Evolutionary conservation across 495 filamentous ascomycete species (phyloP), one percentile per base, ranked within the genome.

Genomic region (Neurospora tetraspora): DNA sequence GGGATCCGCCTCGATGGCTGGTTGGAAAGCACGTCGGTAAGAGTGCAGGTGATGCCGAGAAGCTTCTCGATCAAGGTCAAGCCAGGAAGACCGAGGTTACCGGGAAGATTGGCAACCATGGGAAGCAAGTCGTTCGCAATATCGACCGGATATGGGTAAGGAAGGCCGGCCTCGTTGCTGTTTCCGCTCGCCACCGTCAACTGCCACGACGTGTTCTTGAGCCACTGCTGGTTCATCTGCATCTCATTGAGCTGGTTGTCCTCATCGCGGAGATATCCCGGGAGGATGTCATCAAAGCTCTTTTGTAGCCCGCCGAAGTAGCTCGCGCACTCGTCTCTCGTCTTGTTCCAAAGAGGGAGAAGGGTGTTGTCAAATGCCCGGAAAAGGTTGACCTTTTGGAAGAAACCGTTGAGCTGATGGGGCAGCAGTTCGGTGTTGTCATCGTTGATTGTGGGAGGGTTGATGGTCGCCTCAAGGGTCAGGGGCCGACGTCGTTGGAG

Each of bases 201-300:
- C 72, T 93, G 90, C 93, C 93, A 96, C 3, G 92, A 86, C 77
- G 91, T 90, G 36, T 91, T 92, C 74, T 92, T 90, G n/a, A 95
- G 86, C 93, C 93, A 96, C 77, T 92, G 89, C 79, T 94, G 92
- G 40, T 91, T 93, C 9, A 89, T 84, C 10, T 88, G 85, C 10
- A 94, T 82, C 76, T 96, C 92, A 20, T 88, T 85, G 31, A 89
- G 87, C 80, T 93, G 91, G 10, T 84, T 87, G 71, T 94, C 89
- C 3, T 88, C 89, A 65, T 86, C 83, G 69, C 89, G 87, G 59
- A 92, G 84, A 72, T 89, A 88, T 0, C 83, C 74, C 0, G 91
- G 91, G 1, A 93, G 81, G 16, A 90, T 87, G 31, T 91, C 88
- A 16, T 84, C 86, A 1, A 94, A 85, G 74, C 91, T 88, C 76